Conservation (phyloP, 2,329 filamentous ascomycete species). For the Cordyceps farinosa region DNA sequence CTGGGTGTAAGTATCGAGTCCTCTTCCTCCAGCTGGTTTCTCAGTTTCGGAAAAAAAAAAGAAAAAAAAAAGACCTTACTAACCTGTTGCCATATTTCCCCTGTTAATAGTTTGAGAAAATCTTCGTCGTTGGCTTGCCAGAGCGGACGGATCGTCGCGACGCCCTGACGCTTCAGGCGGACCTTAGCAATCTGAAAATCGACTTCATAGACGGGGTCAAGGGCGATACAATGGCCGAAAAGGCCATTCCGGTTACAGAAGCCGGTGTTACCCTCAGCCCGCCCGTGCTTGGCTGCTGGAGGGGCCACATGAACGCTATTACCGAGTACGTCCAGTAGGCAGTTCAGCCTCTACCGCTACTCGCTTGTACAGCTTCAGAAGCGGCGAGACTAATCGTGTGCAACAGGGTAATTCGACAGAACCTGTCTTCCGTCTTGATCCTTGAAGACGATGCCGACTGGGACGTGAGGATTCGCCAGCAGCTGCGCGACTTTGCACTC, state of each 20-base stretch:
- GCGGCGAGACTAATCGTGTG: not conserved
- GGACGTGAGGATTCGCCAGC: slow-evolving; percentile 48
- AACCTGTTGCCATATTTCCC: too few species aligned
- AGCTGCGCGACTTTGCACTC: slow-evolving; percentile 42
- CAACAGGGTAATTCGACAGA: slow-evolving; percentile 38
- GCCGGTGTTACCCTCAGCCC: slow-evolving; percentile 30
- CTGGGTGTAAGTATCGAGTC: not conserved
- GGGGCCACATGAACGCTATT: slow-evolving; percentile 38
- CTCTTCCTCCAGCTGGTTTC: too few species aligned
- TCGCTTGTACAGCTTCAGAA: slow-evolving; percentile 19
- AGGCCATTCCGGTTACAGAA: slow-evolving; percentile 33
- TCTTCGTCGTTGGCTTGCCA: slow-evolving; percentile 52
- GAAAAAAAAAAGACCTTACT: too few species aligned
- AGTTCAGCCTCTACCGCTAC: too few species aligned
- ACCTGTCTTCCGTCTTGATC: slow-evolving; percentile 46
- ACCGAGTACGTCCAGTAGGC: slow-evolving; percentile 26
- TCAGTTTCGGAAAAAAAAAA: too few species aligned
- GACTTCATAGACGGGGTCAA: slow-evolving; percentile 45
- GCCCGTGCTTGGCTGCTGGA: slow-evolving; percentile 34
- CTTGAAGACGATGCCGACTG: slow-evolving; percentile 57
- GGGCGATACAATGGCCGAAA: slow-evolving; percentile 36
- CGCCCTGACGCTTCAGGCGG: slow-evolving; percentile 44
- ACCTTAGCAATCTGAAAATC: slow-evolving; percentile 42
- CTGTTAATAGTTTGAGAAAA: slow-evolving; percentile 44
- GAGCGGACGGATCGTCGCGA: slow-evolving; percentile 50